Percentiles rank a stretch among this genome's conserved stretches.
phyloP scores from a whole-genome alignment of 768 basidiomycete species.

The Mycena rebaudengoi region DNA sequence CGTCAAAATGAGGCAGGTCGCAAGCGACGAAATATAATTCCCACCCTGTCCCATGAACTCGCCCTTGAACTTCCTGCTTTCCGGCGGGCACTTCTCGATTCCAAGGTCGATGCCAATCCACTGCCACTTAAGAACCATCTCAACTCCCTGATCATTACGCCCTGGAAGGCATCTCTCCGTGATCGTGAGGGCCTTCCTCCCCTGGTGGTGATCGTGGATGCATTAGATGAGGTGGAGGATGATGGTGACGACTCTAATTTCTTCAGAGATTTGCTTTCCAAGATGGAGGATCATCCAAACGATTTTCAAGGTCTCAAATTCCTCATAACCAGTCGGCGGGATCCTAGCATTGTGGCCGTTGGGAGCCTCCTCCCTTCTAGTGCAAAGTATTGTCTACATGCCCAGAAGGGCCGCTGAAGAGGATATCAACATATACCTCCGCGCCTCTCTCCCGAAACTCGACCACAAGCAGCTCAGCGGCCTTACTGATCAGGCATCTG shows the following conservation, averaged over 20 bases:
- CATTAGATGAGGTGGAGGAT: background rate
- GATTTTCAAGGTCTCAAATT: background rate
- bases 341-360: background rate
- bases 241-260: background rate
- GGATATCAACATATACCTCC: background rate
- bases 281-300: background rate
- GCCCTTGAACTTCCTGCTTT: background rate
- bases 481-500: background rate
- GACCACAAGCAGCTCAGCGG: background rate
- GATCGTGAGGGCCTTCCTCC: background rate
- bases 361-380: background rate
- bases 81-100: background rate
- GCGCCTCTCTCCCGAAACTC: background rate
- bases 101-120: background rate
- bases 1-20: background rate
- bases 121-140: background rate
- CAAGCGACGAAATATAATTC: background rate
- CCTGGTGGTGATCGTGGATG: background rate
- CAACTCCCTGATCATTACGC: background rate
- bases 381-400: background rate
- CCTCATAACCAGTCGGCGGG: background rate
- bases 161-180: background rate
- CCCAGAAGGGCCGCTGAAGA: background rate
- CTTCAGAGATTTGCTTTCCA: background rate
- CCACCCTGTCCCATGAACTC: background rate